Percentiles rank a stretch among this genome's conserved stretches.
phyloP scores from a whole-genome alignment of 78 protist genomes.

The Acrasis kona region DNA sequence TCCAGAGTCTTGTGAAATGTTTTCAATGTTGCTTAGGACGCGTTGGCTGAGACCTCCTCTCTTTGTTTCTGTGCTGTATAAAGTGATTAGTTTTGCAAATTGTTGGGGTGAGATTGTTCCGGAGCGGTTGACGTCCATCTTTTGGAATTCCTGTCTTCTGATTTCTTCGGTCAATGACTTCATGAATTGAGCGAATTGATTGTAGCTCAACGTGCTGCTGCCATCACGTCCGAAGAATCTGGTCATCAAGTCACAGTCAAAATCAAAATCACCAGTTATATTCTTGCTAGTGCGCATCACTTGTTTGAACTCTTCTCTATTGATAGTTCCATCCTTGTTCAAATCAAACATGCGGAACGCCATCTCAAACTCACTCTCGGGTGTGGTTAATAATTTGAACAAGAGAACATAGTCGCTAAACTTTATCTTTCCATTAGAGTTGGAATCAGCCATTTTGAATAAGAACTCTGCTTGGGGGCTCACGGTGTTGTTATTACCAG shows the following conservation, averaged over 20 bases:
- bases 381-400: constrained; percentile 15
- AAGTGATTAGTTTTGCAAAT: constrained; percentile 10
- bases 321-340: constrained; percentile 3
- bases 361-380: constrained; percentile 14
- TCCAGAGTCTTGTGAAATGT: neutral
- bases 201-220: neutral
- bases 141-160: constrained; percentile 6
- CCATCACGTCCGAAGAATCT: constrained; percentile 11
- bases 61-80: neutral
- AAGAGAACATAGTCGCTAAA: constrained; percentile 13
- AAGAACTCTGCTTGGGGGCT: too few species aligned
- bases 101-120: constrained; percentile 16
- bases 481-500: too few species aligned
- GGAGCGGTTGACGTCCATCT: neutral
- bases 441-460: constrained; percentile 7
- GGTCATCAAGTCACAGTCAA: constrained; percentile 23
- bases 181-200: neutral
- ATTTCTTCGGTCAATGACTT: neutral
- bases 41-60: too few species aligned
- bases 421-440: constrained; percentile 7
- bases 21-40: neutral
- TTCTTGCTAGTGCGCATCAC: neutral
- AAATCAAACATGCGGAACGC: constrained; percentile 37
- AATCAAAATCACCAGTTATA: neutral
- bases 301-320: constrained; percentile 6